A percentile compares a stretch with the other conserved stretches of the same genome.
These are phyloP conservation scores for Pachyrhizus erosus DNA, from an alignment of 306 rosid species.

Conservation along the genomic window DNA sequence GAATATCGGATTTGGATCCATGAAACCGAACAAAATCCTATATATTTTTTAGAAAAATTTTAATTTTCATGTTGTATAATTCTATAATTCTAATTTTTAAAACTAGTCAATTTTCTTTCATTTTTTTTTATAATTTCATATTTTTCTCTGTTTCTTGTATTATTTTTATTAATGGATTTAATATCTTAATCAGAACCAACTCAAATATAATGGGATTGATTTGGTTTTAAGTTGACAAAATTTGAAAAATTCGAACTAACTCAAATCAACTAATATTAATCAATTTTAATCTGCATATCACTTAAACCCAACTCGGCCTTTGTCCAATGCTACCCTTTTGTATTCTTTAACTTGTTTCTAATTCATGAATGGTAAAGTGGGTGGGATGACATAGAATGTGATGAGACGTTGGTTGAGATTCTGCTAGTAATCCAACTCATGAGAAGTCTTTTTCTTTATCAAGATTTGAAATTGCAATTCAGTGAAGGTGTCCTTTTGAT, in stretches of 20 bases:
- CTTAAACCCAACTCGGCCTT: no score
- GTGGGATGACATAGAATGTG: neutral
- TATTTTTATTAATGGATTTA: neutral
- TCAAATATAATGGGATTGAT: neutral
- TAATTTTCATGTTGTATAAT: no score
- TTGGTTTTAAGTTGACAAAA: neutral
- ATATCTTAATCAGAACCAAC: neutral
- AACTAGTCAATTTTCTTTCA: neutral
- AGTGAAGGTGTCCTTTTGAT: neutral
- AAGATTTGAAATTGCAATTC: neutral
- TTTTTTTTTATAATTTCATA: neutral
- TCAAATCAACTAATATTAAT: neutral
- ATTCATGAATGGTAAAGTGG: neutral
- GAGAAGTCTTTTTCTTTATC: slow-evolving; percentile 1
- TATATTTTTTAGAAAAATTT: no score
- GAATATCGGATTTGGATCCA: no score
- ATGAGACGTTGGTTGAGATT: neutral
- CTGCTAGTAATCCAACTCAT: neutral
- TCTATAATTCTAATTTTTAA: neutral
- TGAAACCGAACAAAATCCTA: no score
- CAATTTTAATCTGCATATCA: neutral
- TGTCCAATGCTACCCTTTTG: neutral
- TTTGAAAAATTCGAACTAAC: neutral
- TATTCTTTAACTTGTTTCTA: neutral
- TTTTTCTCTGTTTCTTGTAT: neutral